These are phyloP conservation scores for Cichorium intybus DNA, from an alignment of 140 eudicot genomes.

Conservation along the genomic window DNA sequence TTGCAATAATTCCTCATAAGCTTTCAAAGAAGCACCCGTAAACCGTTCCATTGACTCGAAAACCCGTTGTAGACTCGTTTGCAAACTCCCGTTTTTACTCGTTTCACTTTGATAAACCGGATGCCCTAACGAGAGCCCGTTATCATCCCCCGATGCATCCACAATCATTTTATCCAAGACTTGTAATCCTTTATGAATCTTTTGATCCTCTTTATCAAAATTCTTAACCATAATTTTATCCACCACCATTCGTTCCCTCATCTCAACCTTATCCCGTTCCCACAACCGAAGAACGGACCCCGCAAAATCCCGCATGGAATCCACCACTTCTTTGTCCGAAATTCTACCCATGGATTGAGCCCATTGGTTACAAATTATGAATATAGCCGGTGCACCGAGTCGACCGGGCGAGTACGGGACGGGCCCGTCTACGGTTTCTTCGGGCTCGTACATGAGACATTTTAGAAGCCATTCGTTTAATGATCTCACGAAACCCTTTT, in stretches of 20 bases:
- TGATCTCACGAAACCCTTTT: conserved; percentile 69
- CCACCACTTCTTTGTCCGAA: conserved; percentile 84
- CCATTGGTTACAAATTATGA: conserved; percentile 80
- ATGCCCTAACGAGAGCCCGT: conserved; percentile 39
- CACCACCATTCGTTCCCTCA: conserved; percentile 57
- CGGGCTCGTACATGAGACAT: conserved; percentile 80
- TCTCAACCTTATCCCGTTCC: conserved; percentile 76
- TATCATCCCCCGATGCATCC: conserved; percentile 40
- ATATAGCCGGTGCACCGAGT: conserved; percentile 86
- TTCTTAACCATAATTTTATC: conserved; percentile 52
- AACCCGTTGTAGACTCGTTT: conserved; percentile 62
- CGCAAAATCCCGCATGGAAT: conserved; percentile 67
- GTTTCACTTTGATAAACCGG: conserved; percentile 89
- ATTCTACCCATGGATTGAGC: conserved; percentile 64
- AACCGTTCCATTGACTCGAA: conserved; percentile 89
- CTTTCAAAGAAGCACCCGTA: conserved; percentile 54
- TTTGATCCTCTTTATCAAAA: conserved; percentile 77
- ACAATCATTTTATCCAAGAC: conserved; percentile 73
- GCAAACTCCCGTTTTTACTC: conserved; percentile 65
- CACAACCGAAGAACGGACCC: conserved; percentile 64
- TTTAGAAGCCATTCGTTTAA: conserved; percentile 74
- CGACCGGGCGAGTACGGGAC: conserved; percentile 94
- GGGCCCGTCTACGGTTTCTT: conserved; percentile 76
- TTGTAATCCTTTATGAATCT: conserved; percentile 78
- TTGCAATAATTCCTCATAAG: conserved; percentile 78